Base-by-base conservation (phyloP, 371 early-diverging fungal species). In the Sporodiniella umbellata region DNA sequence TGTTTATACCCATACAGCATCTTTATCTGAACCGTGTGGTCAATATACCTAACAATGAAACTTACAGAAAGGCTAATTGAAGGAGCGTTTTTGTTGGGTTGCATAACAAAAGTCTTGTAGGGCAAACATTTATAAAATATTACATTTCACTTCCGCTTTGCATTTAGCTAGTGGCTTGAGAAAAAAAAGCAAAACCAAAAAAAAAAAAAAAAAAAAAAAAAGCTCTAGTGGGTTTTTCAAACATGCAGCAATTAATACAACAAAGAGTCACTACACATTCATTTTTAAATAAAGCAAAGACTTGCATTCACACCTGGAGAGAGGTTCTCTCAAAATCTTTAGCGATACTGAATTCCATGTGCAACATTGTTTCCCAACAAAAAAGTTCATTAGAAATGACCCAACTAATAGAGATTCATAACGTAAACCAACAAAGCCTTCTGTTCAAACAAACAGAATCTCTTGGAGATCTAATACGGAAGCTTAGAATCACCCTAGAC, bases 371-470 rank as follows among this genome's bases (percentile, higher is more conserved):
- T 11, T 33, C 63, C 8, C 63, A 62, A 54, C 46, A 38, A n/a
- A 22, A 11, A 19, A 54, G 54, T 17, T 28, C 51, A 14, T n/a
- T 51, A 14, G 63, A 62, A 22, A 33, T 35, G 15, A 35, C 45
- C 1, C 22, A 31, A 19, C 33, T 30, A 15, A 17, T 58, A 8
- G 46, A 42, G 11, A 19, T 23, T 22, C 48, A 58, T 22, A 15
- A 39, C 8, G 55, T 54, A 1, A 24, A 49, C 14, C 35, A 18
- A 10, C 37, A 39, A 14, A 44, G 43, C 19, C 33, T 66, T 19
- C 1, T 66, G 1, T 66, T 47, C 25, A 61, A 66, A 28, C 66
- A 61, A 33, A 52, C 61, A 19, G 43, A 38, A 17, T 47, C 52
- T 2, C 22, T 58, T 3, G 52, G 58, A 37, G 45, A 18, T 14